Evolutionary conservation across 116 monocot genomes (phyloP).

Genomic region (Trichopus zeylanicus): DNA sequence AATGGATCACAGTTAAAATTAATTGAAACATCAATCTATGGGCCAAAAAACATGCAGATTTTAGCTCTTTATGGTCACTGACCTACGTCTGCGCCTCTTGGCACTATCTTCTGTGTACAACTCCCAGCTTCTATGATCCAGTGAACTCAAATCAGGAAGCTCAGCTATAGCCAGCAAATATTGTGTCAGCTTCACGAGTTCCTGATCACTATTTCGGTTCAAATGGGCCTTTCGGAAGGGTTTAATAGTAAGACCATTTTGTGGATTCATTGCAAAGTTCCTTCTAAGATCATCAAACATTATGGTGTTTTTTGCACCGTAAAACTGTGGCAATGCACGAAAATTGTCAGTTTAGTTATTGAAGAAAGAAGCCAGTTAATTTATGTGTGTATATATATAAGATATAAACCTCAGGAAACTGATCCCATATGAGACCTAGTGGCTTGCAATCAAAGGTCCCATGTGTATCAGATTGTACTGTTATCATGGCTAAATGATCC

Average conservation of each 20-base stretch:
- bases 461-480: conserved; percentile 73
- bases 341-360: neutral
- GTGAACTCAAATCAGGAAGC: conserved; percentile 68
- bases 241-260: conserved; percentile 85
- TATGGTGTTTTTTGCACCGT: conserved; percentile 70
- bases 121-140: conserved; percentile 85
- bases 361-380: neutral
- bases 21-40: neutral
- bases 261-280: conserved; percentile 99
- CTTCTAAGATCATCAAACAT: conserved; percentile 96
- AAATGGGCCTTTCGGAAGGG: conserved; percentile 78
- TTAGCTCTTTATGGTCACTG: neutral
- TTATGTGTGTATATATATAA: neutral
- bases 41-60: neutral
- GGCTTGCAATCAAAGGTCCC: conserved; percentile 96
- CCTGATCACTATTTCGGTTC: conserved; percentile 68
- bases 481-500: conserved; percentile 96
- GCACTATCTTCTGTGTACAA: conserved; percentile 38
- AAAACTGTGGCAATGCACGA: conserved; percentile 45
- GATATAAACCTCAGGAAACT: conserved; percentile 66
- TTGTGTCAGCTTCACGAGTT: conserved; percentile 70
- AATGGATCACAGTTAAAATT: no score
- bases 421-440: conserved; percentile 90
- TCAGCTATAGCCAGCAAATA: conserved; percentile 85
- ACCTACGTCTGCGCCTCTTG: conserved; percentile 31